A percentile compares a stretch with the other conserved stretches of the same genome.
phyloP scores from a whole-genome alignment of 2,329 filamentous ascomycete species.

The Epichloe coenophiala region DNA sequence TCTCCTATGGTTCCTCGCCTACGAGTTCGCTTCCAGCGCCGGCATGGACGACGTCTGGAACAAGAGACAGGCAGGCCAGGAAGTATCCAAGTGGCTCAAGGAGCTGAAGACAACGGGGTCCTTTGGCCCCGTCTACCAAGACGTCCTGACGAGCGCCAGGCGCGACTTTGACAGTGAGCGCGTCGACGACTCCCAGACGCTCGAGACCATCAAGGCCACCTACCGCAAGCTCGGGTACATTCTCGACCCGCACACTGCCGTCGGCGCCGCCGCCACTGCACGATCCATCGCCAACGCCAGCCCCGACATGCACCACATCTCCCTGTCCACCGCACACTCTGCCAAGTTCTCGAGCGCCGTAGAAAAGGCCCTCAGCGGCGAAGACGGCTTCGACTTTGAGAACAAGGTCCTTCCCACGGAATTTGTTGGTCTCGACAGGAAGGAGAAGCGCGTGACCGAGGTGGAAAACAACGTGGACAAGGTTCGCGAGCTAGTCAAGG shows the following conservation, averaged over 20 bases:
- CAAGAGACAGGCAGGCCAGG: slow-evolving; percentile 57
- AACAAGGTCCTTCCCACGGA: slow-evolving; percentile 64
- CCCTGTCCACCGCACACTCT: slow-evolving; percentile 85
- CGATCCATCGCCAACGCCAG: slow-evolving; percentile 48
- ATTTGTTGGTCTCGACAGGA: slow-evolving; percentile 65
- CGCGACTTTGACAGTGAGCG: slow-evolving; percentile 71
- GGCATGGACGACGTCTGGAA: slow-evolving; percentile 53
- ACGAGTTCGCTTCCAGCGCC: slow-evolving; percentile 47
- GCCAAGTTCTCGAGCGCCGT: slow-evolving; percentile 89
- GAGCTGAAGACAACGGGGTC: slow-evolving; percentile 70
- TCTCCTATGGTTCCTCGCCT: slow-evolving; percentile 83
- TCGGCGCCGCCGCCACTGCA: slow-evolving; percentile 66
- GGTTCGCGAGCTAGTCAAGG: slow-evolving; percentile 62
- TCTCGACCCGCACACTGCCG: slow-evolving; percentile 83
- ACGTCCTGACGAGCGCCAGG: slow-evolving; percentile 58
- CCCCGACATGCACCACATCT: slow-evolving; percentile 53
- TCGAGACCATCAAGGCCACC: slow-evolving; percentile 46
- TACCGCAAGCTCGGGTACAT: slow-evolving; percentile 58
- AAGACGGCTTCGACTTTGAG: slow-evolving; percentile 63
- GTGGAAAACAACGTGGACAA: slow-evolving; percentile 61
- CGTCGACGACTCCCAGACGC: slow-evolving; percentile 51
- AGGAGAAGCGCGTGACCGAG: slow-evolving; percentile 58
- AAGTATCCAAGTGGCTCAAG: slow-evolving; percentile 65
- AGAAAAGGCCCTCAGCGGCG: slow-evolving; percentile 57
- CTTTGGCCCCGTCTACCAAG: slow-evolving; percentile 62